Evolutionary conservation across 208 protist species (phyloP).

Genomic region (Phytomonas sp.): DNA sequence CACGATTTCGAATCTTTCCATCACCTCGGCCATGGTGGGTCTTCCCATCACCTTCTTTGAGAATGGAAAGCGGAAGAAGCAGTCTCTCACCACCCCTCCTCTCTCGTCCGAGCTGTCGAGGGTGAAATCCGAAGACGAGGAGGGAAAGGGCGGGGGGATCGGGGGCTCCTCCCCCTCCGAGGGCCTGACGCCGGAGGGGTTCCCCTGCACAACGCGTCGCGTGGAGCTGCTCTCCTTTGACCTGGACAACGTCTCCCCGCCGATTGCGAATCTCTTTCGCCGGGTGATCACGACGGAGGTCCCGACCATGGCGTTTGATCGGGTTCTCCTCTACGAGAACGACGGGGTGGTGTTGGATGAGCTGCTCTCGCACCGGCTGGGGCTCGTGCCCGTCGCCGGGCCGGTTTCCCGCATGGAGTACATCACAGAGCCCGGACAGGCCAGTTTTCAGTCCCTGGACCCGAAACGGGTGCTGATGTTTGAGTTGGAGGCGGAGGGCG

Average conservation of each 20-base stretch:
- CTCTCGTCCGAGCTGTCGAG: background rate
- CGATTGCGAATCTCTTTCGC: conserved; percentile 96
- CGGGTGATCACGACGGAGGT: conserved; percentile 96
- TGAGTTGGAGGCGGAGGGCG: conserved; percentile 64
- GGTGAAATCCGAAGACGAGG: conserved; percentile 21
- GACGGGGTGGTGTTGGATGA: conserved; percentile 98
- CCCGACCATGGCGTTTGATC: conserved; percentile 97
- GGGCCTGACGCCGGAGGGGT: conserved; percentile 21
- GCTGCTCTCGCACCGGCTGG: conserved; percentile 94
- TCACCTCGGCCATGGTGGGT: conserved; percentile 48
- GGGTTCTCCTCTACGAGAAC: conserved; percentile 95
- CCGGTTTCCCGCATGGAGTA: conserved; percentile 90
- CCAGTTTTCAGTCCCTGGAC: conserved; percentile 57
- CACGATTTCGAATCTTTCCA: conserved; percentile 60
- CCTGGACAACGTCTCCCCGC: conserved; percentile 64
- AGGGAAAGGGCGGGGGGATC: conserved; percentile 1
- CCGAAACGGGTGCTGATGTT: conserved; percentile 73
- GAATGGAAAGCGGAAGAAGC: background rate
- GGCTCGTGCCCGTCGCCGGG: conserved; percentile 95
- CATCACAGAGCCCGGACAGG: conserved; percentile 48
- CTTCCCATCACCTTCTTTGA: conserved; percentile 21
- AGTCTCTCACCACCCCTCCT: background rate
- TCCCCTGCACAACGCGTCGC: conserved; percentile 49
- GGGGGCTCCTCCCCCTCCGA: background rate
- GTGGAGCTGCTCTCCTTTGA: conserved; percentile 81